phyloP scores from a whole-genome alignment of 2,329 filamentous ascomycete species.

The Pseudocercospora fijiensis region DNA sequence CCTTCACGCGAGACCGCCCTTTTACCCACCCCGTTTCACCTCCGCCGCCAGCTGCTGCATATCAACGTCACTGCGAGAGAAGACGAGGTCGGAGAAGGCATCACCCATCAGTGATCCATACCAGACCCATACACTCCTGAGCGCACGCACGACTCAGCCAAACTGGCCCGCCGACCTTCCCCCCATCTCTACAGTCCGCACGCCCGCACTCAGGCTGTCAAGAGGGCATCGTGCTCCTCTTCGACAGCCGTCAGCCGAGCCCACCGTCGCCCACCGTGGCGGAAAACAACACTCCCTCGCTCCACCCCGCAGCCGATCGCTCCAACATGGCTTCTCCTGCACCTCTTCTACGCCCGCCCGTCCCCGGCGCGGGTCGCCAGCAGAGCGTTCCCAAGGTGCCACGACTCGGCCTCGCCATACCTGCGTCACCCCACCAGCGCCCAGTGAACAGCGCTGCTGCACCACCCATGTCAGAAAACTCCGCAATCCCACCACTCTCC shows the following conservation, averaged over 20 bases:
- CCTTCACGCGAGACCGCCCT: background rate
- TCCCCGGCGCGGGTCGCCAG: slow-evolving; percentile 64
- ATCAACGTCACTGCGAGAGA: background rate
- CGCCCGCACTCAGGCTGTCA: slow-evolving; percentile 30
- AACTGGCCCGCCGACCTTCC: background rate
- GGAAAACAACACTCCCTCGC: slow-evolving; percentile 23
- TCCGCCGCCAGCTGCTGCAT: background rate
- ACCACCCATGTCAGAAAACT: slow-evolving; percentile 39
- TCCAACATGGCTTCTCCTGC: slow-evolving; percentile 70
- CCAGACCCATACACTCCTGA: background rate
- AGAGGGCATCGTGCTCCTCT: slow-evolving; percentile 33
- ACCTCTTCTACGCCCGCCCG: slow-evolving; percentile 78
- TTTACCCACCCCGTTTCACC: background rate
- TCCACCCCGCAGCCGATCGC: slow-evolving; percentile 27
- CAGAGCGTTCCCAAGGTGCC: slow-evolving; percentile 51
- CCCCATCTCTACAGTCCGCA: background rate
- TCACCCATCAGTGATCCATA: background rate
- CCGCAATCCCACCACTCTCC: slow-evolving; percentile 38
- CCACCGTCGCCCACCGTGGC: slow-evolving; percentile 40
- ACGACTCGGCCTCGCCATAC: slow-evolving; percentile 84
- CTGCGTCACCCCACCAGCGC: slow-evolving; percentile 78
- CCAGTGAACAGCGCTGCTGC: slow-evolving; percentile 56
- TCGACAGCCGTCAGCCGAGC: slow-evolving; percentile 27
- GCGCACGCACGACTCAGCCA: background rate
- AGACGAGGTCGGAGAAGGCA: background rate